Evolutionary conservation across 169 alveolate species (phyloP).

Genomic region (Theileria parva): DNA sequence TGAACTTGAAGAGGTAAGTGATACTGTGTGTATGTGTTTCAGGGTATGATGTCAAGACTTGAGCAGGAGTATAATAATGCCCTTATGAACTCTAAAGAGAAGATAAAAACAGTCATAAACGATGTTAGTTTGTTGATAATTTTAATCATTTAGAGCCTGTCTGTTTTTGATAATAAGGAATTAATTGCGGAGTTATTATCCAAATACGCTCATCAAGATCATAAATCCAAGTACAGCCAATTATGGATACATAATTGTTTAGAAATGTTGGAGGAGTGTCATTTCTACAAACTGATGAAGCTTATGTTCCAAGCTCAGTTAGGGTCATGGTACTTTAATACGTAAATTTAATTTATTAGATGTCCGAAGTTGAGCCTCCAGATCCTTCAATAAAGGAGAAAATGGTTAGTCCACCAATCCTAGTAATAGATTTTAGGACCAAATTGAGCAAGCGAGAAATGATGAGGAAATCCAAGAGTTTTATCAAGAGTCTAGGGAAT

Average conservation of each 20-base stretch:
- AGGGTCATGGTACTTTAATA: constrained; percentile 48
- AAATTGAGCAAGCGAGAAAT: constrained; percentile 62
- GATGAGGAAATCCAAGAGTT: constrained; percentile 61
- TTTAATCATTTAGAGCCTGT: constrained; percentile 10
- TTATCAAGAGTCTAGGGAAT: constrained; percentile 53
- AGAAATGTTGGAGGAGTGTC: constrained; percentile 18
- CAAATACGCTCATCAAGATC: constrained; percentile 22
- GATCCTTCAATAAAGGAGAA: constrained; percentile 60
- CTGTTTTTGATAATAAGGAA: constrained; percentile 35
- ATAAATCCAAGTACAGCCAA: constrained; percentile 6
- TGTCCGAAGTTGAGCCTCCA: constrained; percentile 53
- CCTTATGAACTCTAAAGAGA: constrained; percentile 48
- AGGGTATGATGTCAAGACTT: constrained; percentile 68
- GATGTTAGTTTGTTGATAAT: constrained; percentile 19
- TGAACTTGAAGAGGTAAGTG: constrained; percentile 72
- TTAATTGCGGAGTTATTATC: constrained; percentile 25
- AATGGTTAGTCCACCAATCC: constrained; percentile 23
- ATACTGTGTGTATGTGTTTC: neutral
- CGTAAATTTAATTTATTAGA: constrained; percentile 16
- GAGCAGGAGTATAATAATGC: constrained; percentile 57
- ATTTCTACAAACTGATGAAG: constrained; percentile 39
- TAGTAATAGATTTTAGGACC: constrained; percentile 22
- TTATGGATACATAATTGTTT: neutral
- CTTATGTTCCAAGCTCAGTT: constrained; percentile 61
- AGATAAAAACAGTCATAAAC: constrained; percentile 28